Base-by-base conservation (phyloP, 768 basidiomycete species). In the Tricholoma flavovirens region DNA sequence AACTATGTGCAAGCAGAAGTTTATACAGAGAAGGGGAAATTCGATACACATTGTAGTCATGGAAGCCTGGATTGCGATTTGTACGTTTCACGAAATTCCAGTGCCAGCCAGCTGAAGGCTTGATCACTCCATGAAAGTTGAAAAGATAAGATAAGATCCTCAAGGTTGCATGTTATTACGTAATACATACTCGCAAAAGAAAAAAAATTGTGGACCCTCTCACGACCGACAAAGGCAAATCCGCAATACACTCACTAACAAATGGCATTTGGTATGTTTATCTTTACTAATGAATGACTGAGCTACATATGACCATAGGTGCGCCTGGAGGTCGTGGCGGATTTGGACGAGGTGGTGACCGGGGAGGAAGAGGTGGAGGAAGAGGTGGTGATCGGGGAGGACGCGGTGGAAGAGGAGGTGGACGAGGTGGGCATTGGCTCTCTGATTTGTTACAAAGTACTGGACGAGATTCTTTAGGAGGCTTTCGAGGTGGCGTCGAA, bases 311-410 rank as follows among this genome's bases (percentile, higher is more conserved):
- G 32, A 53, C 15, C 30, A 22, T 50, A 78, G 77, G 77, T 64
- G 75, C 73, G 75, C 78, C 87, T 70, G 91, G 91, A 58, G 84
- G 86, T 65, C 85, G 90, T 59, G 90, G 90, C 32, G 86, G 85
- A 62, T 86, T 85, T 71, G 77, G 73, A 73, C 12, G 66, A 73
- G 72, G 74, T 17, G 65, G 69, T 51, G 63, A 69, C n/a, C 63
- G 73, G 54, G 73, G 74, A 26, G 62, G 74, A n/a, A 67, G 70
- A 22, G 66, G 73, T 36, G 76, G 77, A 57, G 71, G 74, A 32
- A 64, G 73, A 22, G 62, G 73, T 54, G 73, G 73, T n/a, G 58
- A 69, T 30, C 69, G 73, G 9, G 70, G 76, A 54, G 69, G 80
- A 45, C 72, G 74, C 8, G 72, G 77, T 58, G 68, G 76, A 40